A percentile compares a stretch with the other conserved stretches of the same genome.
These are phyloP conservation scores for Pichia sporocuriosa DNA, from an alignment of 805 yeast genomes.

Conservation along the genomic window DNA sequence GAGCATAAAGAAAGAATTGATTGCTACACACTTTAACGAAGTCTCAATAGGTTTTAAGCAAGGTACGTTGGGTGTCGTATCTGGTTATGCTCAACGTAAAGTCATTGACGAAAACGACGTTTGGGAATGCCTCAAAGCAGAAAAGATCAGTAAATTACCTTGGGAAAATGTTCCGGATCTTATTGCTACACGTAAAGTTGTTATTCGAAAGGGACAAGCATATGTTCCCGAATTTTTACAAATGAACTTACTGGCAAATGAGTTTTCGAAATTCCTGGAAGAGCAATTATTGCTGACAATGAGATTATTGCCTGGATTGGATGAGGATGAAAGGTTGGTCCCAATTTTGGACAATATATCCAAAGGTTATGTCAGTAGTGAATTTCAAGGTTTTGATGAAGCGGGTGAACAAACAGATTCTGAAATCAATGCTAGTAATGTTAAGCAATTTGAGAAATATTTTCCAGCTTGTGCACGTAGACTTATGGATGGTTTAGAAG, in stretches of 20 bases:
- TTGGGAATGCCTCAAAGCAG: constrained; percentile 46
- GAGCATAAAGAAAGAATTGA: constrained; percentile 41
- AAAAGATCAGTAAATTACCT: constrained; percentile 74
- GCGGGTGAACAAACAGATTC: constrained; percentile 20
- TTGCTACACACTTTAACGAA: constrained; percentile 45
- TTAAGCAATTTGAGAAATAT: constrained; percentile 51
- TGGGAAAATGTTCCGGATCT: constrained; percentile 80
- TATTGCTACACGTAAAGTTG: constrained; percentile 65
- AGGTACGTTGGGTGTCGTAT: constrained; percentile 24
- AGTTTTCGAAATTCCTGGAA: constrained; percentile 50
- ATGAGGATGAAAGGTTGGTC: constrained; percentile 83
- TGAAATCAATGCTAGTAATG: constrained; percentile 57
- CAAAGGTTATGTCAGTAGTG: constrained; percentile 57
- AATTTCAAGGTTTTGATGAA: constrained; percentile 27
- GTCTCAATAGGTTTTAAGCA: constrained; percentile 32
- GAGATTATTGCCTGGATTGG: constrained; percentile 72
- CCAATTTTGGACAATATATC: constrained; percentile 80
- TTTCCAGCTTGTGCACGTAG: constrained; percentile 69
- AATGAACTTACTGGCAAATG: constrained; percentile 58
- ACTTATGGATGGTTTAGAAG: constrained; percentile 53
- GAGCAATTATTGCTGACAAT: constrained; percentile 58
- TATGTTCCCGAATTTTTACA: constrained; percentile 82
- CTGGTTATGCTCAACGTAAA: constrained; percentile 12
- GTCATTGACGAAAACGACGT: constrained; percentile 46
- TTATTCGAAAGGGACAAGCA: constrained; percentile 62